Evolutionary conservation across 805 yeast genomes (phyloP), one percentile per base, ranked within the genome.

Genomic region (Schizosaccharomyces lindneri): DNA sequence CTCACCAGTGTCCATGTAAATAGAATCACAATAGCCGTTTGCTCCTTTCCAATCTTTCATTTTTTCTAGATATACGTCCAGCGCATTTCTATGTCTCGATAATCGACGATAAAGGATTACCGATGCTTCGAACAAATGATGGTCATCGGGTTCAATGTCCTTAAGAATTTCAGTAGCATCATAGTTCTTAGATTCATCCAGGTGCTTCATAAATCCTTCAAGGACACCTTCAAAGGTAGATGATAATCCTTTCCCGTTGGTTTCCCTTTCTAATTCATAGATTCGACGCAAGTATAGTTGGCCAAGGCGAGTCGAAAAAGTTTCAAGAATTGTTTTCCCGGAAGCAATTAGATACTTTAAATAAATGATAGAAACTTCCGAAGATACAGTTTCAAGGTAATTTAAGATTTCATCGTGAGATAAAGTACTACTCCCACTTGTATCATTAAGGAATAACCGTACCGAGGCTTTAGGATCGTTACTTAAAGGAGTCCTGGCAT

Each of bases 371-470:
- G 57, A 21, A 11, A 29, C 57, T 5, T 51, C 27, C 13, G n/a
- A 21, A 17, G 57, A 51, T 17, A 51, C 32, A 2, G 31, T 21
- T 17, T 21, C 36, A 24, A 51, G 36, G 36, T 51, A 51, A 6
- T 51, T 29, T 24, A 51, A 51, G 15, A 51, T 39, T 17, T 4
- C 57, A 17, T 5, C 36, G 7, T 51, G 76, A 64, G 85, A 78
- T 61, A 83, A 76, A 15, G 79, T 73, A 63, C 80, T 82, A 63
- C 85, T 77, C 64, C 79, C 80, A 13, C 78, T 75, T 0, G 84
- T 74, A 61, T 83, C 84, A 62, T 79, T 81, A 76, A 86, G 75
- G 65, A 88, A 88, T 0, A 90, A 74, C 24, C 72, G 70, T 64
- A 62, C 69, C 66, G 78, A 78, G 67, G 74, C 70, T 9, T 72